phyloP scores from a whole-genome alignment of 108 stramenopile species.

The Chaetoceros tenuissimus region DNA sequence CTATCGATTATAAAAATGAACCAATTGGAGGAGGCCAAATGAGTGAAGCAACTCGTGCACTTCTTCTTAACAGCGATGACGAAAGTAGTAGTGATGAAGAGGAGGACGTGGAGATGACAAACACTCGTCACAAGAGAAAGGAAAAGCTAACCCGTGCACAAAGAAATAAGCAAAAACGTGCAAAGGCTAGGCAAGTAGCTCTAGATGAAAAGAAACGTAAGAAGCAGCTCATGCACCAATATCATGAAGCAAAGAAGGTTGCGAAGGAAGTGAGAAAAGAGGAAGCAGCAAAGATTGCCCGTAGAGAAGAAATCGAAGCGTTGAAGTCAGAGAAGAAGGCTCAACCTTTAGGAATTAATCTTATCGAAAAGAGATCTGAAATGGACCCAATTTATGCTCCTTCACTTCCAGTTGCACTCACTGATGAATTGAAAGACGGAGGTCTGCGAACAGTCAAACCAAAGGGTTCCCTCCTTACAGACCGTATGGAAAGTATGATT shows the following conservation, averaged over 20 bases:
- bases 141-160: constrained; percentile 75
- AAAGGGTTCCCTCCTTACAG: constrained; percentile 71
- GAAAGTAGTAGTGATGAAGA: constrained; percentile 23
- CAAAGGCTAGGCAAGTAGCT: constrained; percentile 35
- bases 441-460: constrained; percentile 61
- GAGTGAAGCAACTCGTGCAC: constrained; percentile 54
- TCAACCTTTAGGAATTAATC: constrained; percentile 39
- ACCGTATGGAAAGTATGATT: constrained; percentile 65
- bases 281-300: constrained; percentile 9
- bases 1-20: constrained; percentile 34
- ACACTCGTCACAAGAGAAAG: constrained; percentile 27
- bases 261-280: constrained; percentile 28
- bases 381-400: constrained; percentile 63
- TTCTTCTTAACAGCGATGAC: constrained; percentile 38
- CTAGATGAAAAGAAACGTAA: constrained; percentile 32
- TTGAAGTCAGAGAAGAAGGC: constrained; percentile 21
- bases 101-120: constrained; percentile 6
- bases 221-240: constrained; percentile 48
- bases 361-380: constrained; percentile 30
- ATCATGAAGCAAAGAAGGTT: constrained; percentile 32
- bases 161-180: constrained; percentile 74
- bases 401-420: constrained; percentile 69
- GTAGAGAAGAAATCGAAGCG: constrained; percentile 18
- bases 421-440: constrained; percentile 41
- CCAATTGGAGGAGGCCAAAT: constrained; percentile 49